Base-by-base conservation (phyloP, 306 rosid species). In the Begonia loranthoides region DNA sequence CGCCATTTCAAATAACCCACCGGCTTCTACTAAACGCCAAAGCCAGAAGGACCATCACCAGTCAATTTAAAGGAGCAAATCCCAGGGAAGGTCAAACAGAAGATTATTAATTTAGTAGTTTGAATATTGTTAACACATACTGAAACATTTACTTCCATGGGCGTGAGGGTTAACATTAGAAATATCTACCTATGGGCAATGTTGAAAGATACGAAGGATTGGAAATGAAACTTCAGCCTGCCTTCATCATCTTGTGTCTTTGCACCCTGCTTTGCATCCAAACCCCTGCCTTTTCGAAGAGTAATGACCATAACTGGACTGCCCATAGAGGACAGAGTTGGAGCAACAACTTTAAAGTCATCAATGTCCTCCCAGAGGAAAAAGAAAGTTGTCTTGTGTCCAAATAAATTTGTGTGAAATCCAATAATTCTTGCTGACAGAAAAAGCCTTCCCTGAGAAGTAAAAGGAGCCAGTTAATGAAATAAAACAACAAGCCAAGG, bases 361-460 rank as follows among this genome's bases (percentile, higher is more conserved):
- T 92, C 96, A 51, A 92, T 73, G 65, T 92, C 99, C 66, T 86
- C 99, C 99, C 99, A 92, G 55, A 92, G 84, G 63, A 86, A 76
- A 63, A 78, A 90, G 76, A 86, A 90, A 36, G 78, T 86, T 13
- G 99, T 90, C 77, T 74, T 86, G 71, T 71, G 81, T 56, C 96
- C 95, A 63, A 90, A 86, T 60, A 90, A 71, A 63, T 90, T 90
- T 70, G 96, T 85, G 76, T 80, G 83, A 70, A 90, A 90, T 41
- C 99, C 99, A 65, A 90, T 59, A 51, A 90, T 84, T 75, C 99
- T 80, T 17, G 93, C 80, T 43, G 99, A 90, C 49, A 90, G 80
- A 67, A 83, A 92, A 39, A 92, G 71, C 52, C 99, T 94, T 10
- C 96, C 99, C 99, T 92, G 79, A 51, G 60, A 5, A 63, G 28